phyloP scores from a whole-genome alignment of 1,139 yeast species.

The Diutina scorzettiae region DNA sequence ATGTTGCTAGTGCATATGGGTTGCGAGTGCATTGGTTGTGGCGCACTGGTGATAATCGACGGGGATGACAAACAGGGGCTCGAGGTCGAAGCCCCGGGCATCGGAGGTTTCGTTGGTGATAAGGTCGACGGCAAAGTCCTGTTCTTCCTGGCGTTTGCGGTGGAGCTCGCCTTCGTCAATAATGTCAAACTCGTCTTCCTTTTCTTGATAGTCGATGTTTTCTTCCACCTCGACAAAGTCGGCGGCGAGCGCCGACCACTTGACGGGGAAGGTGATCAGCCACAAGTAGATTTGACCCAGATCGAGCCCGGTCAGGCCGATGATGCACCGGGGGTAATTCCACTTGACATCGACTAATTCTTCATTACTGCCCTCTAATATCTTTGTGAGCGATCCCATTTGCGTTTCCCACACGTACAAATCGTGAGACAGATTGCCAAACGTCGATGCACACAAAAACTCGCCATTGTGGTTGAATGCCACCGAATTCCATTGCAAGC shows the following conservation, averaged over 20 bases:
- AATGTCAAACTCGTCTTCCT: slow-evolving; percentile 87
- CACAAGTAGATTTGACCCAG: slow-evolving; percentile 75
- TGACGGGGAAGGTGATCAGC: slow-evolving; percentile 77
- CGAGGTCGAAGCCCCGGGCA: slow-evolving; percentile 52
- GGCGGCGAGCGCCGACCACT: slow-evolving; percentile 96
- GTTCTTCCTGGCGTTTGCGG: slow-evolving; percentile 52
- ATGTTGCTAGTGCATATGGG: too few species aligned
- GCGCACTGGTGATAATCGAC: slow-evolving; percentile 21
- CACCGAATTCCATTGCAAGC: slow-evolving; percentile 81
- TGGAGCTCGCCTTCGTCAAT: slow-evolving; percentile 53
- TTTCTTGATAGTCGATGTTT: slow-evolving; percentile 76
- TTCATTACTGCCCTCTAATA: slow-evolving; percentile 87
- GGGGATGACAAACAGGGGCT: slow-evolving; percentile 34
- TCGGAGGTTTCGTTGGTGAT: slow-evolving; percentile 47
- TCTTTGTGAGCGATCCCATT: slow-evolving; percentile 78
- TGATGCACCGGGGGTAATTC: slow-evolving; percentile 65
- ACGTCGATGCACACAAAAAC: slow-evolving; percentile 78
- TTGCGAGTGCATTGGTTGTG: too few species aligned
- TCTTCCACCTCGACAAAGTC: slow-evolving; percentile 94
- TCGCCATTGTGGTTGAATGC: slow-evolving; percentile 72
- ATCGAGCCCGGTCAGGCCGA: slow-evolving; percentile 84
- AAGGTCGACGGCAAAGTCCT: slow-evolving; percentile 61
- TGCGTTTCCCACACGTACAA: slow-evolving; percentile 89
- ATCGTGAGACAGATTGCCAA: slow-evolving; percentile 78
- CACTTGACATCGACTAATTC: slow-evolving; percentile 76